Conservation (phyloP, 441 rosid species). For the Gossypium laxum region DNA sequence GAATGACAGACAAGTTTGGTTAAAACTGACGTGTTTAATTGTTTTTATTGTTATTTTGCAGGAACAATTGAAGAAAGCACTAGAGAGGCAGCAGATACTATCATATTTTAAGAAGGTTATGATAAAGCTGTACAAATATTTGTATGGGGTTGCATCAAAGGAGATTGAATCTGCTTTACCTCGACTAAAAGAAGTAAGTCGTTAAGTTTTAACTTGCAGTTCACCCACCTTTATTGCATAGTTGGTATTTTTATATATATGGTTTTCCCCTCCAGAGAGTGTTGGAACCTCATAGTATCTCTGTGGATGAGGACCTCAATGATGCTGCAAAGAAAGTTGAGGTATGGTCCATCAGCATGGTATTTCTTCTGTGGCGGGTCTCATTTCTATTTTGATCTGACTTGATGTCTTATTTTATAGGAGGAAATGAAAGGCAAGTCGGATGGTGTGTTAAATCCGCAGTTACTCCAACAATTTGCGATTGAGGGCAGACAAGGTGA, state of each 20-base stretch:
- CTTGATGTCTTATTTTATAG: slow-evolving; percentile 24
- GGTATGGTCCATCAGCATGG: slow-evolving; percentile 30
- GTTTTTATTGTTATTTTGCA: slow-evolving; percentile 24
- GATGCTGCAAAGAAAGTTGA: slow-evolving; percentile 80
- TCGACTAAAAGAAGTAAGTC: slow-evolving; percentile 67
- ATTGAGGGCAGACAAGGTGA: slow-evolving; percentile 54
- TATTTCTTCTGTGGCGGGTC: not conserved
- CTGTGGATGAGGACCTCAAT: slow-evolving; percentile 82
- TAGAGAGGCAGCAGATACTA: slow-evolving; percentile 64
- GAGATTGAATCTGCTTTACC: slow-evolving; percentile 57
- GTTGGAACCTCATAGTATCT: slow-evolving; percentile 61
- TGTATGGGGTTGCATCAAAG: slow-evolving; percentile 45
- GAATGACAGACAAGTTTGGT: not conserved
- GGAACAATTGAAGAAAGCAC: slow-evolving; percentile 57
- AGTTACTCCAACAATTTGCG: slow-evolving; percentile 59
- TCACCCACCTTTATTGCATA: not conserved
- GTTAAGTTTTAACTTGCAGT: not conserved
- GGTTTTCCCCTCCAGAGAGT: slow-evolving; percentile 35
- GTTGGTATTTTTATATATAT: not conserved
- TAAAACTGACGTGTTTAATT: not conserved
- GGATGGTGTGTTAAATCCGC: slow-evolving; percentile 50
- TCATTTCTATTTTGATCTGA: not conserved
- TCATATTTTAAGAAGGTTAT: slow-evolving; percentile 60
- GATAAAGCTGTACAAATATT: slow-evolving; percentile 63
- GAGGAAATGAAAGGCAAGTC: slow-evolving; percentile 54